Evolutionary conservation across 192 early-diverging fungal genomes (phyloP), one percentile per base, ranked within the genome.

Genomic region (Geosiphon pyriformis): DNA sequence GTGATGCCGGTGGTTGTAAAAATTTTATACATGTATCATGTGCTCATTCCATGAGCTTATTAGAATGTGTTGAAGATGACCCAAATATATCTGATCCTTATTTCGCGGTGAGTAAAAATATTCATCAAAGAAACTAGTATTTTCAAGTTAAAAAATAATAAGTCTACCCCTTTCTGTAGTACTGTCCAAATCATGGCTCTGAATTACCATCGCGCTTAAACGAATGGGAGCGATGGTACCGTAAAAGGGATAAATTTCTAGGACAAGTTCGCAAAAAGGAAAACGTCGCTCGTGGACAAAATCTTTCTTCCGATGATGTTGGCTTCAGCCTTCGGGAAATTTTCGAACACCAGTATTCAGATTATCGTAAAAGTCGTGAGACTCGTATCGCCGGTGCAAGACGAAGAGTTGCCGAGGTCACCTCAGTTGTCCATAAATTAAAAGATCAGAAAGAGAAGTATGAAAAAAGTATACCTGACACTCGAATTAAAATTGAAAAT

Each of bases 1-100:
- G 80, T 37, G 80, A 81, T 68, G 80, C 80, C 2, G 74, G 74
- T 4, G 72, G 69, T 10, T 81, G 80, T 59, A 71, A 76, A 37
- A 78, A 78, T 55, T 74, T 72, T 42, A 69, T 81, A 26, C 80
- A 81, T 54, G 72, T 78, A 26, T 77, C 80, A 2, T 81, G 80
- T 22, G 80, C 80, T 1, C 77, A 78, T 37, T 61, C 72, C 12
- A 75, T 70, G 18, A 76, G 70, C 25, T 72, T 78, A 8, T 47
- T 78, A 23, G 80, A 81, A 57, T 73, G 65, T 15, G 61, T 76
- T 4, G 80, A 81, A 29, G 77, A 81, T 23, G 57, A 65, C 22
- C 67, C 72, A 18, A 70, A 78, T 2, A 77, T 81, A 66, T 74
- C 80, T 1, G 74, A 81, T 37, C 80, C 80, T 7, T 81, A 81